phyloP scores from a whole-genome alignment of 2,329 filamentous ascomycete species.

The Botrytis squamosa region DNA sequence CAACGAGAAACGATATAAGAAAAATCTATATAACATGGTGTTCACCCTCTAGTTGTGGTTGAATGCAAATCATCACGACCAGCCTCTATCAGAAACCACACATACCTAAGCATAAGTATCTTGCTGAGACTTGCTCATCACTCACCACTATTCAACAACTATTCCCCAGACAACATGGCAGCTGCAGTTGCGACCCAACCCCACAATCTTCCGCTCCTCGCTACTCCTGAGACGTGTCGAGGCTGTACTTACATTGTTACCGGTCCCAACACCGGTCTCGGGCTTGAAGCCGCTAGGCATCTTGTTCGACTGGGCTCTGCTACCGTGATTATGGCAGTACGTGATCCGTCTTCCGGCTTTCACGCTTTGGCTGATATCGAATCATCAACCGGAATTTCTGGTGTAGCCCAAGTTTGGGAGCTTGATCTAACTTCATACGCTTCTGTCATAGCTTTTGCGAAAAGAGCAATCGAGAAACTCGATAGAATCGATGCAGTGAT shows the following conservation, averaged over 20 bases:
- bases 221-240: slow-evolving; percentile 7
- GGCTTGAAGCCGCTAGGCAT: slow-evolving; percentile 44
- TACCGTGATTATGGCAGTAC: slow-evolving; percentile 45
- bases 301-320: slow-evolving; percentile 40
- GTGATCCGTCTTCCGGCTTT: slow-evolving; percentile 41
- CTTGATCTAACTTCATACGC: slow-evolving; percentile 27
- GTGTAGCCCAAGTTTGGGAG: slow-evolving; percentile 28
- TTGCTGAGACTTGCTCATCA: too few species aligned
- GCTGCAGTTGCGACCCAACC: not conserved
- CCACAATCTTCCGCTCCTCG: not conserved
- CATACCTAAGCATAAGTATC: not conserved
- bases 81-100: not conserved
- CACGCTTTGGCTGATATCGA: slow-evolving; percentile 38
- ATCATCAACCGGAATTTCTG: slow-evolving; percentile 18
- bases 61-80: not conserved
- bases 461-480: slow-evolving; percentile 23
- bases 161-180: not conserved
- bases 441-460: slow-evolving; percentile 27
- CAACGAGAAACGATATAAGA: not conserved
- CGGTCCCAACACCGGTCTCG: slow-evolving; percentile 47
- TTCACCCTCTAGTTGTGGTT: not conserved
- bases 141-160: not conserved
- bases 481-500: slow-evolving; percentile 46
- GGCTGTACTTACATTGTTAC: slow-evolving; percentile 20
- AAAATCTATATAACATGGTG: not conserved